Conservation (phyloP, 2,329 filamentous ascomycete genomes). For the Aspergillus jensenii region DNA sequence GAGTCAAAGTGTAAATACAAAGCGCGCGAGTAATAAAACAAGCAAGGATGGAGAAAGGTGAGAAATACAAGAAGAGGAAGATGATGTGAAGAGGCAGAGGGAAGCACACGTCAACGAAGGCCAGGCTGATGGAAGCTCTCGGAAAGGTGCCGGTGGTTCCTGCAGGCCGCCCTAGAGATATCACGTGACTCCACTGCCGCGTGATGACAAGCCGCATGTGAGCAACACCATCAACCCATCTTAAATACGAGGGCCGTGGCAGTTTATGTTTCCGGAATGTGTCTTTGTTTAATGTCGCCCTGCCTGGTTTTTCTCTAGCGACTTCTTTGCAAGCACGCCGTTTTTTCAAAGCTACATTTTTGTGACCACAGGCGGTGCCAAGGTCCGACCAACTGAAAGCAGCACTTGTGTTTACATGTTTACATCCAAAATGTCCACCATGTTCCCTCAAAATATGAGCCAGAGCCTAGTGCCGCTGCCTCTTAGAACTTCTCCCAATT, state of each 20-base stretch:
- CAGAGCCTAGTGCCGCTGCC: slow-evolving; percentile 30
- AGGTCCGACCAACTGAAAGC: not conserved
- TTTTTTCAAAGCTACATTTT: not conserved
- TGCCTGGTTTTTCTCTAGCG: not conserved
- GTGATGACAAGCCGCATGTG: slow-evolving; percentile 9
- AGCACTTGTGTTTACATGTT: not conserved
- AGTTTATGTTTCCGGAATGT: not conserved
- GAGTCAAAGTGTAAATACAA: slow-evolving; percentile 18
- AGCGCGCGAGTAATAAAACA: slow-evolving; percentile 21
- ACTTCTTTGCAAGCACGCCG: not conserved
- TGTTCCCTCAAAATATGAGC: slow-evolving; percentile 25
- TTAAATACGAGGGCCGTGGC: not conserved
- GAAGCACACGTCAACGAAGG: slow-evolving; percentile 34
- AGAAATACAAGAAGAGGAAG: slow-evolving; percentile 3
- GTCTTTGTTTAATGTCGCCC: not conserved
- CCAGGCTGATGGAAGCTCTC: slow-evolving; percentile 26
- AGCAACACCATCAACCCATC: not conserved
- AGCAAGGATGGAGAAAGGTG: slow-evolving; percentile 14
- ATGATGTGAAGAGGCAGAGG: slow-evolving; percentile 9
- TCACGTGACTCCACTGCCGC: slow-evolving; percentile 21
- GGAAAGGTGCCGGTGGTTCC: slow-evolving; percentile 26
- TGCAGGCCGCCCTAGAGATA: slow-evolving; percentile 24
- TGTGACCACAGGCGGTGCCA: not conserved
- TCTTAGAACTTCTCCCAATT: slow-evolving; percentile 27
- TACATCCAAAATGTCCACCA: slow-evolving; percentile 29